Evolutionary conservation across 495 filamentous ascomycete species (phyloP), one percentile per base, ranked within the genome.

Genomic region (Melanomma pulvis-pyrius): DNA sequence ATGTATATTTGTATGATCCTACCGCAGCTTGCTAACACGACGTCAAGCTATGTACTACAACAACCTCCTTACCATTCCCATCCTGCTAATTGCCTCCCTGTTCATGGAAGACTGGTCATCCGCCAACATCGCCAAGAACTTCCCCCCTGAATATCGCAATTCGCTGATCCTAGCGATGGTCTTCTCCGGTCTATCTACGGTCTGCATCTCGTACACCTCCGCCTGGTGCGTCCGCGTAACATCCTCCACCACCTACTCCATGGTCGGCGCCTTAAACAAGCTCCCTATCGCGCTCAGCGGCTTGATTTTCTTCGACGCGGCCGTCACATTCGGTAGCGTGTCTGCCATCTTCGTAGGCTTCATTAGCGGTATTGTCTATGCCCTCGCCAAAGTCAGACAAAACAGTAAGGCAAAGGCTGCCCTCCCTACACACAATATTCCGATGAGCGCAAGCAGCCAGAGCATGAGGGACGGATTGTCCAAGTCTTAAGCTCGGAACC

Each of bases 201-300:
- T 99, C 69, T 96, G 97, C 80, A 99, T 99, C 78, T 98, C 94
- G 22, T 99, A 98, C 83, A 92, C 91, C 74, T 96, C 92, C 22
- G 93, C 94, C 30, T 97, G 94, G 94, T 97, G 94, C 79, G 93
- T 98, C 68, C 94, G 94, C 69, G 90, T 96, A 61, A 96, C 94
- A 17, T 93, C 91, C 1, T 96, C 92, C 8, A 97, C 94, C 34
- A 98, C 93, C 5, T 98, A 98, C 81, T 93, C 90, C 30, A 97
- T 98, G 94, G 94, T 97, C 58, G 94, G 94, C 65, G 90, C 93
- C 26, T 84, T 98, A 67, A 98, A 98, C 85, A 98, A 98, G 82
- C 87, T 98, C 17, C 94, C 94, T 21, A 91, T 98, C 70, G 94
- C 94, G 29, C 50, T 98, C 70, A 90, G 87, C 55, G 94, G 94